Conservation (phyloP, 2,329 filamentous ascomycete genomes). For the Colletotrichum cuscutae region DNA sequence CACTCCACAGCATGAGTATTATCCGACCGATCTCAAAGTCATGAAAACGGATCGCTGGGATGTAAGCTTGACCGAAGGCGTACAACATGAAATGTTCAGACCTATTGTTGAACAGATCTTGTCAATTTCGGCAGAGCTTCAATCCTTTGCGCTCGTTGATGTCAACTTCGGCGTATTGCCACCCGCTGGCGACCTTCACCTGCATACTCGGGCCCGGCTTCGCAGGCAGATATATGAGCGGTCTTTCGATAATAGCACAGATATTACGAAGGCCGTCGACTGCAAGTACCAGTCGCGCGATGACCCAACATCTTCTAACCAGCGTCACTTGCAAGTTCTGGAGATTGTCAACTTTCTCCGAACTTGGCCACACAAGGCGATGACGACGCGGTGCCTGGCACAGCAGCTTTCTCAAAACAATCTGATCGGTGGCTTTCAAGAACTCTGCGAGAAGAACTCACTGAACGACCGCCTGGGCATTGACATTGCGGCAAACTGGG, state of each 20-base stretch:
- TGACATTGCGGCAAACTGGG: conserved; percentile 53
- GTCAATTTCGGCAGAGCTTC: conserved; percentile 43
- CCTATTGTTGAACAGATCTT: conserved; percentile 43
- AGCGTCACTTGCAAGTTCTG: conserved; percentile 33
- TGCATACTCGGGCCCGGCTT: conserved; percentile 37
- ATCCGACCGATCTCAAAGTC: conserved; percentile 45
- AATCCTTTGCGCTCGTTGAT: conserved; percentile 33
- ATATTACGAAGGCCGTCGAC: neutral
- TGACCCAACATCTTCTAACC: conserved; percentile 20
- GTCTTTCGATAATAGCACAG: conserved; percentile 38
- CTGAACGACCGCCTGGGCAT: conserved; percentile 52
- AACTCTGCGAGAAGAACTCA: conserved; percentile 41
- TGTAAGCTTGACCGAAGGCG: conserved; percentile 40
- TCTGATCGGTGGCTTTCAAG: conserved; percentile 50
- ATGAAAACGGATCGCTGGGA: conserved; percentile 51
- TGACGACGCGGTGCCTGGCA: conserved; percentile 31
- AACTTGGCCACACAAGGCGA: conserved; percentile 34
- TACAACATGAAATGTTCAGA: conserved; percentile 52
- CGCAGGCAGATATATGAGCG: conserved; percentile 27
- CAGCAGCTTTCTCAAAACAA: conserved; percentile 23
- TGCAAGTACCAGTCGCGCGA: conserved; percentile 37
- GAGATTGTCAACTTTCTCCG: conserved; percentile 36
- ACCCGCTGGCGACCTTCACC: conserved; percentile 35
- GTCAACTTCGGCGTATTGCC: conserved; percentile 29
- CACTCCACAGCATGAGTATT: conserved; percentile 45